Conservation (phyloP, 441 rosid species). For the Viola pubescens region DNA sequence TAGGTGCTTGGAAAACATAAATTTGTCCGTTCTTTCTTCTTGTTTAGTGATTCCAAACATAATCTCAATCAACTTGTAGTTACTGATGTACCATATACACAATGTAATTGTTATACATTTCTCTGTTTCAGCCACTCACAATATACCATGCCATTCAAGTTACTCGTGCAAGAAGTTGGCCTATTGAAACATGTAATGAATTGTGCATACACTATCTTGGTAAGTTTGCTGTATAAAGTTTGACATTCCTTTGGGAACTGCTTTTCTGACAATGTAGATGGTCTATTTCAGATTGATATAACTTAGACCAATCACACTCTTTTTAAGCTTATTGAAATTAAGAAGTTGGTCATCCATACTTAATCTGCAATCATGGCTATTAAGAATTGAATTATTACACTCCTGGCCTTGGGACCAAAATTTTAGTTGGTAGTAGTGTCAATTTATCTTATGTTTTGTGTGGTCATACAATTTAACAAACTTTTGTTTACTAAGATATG, state of each 20-base stretch:
- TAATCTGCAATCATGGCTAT: too few relatives aligned
- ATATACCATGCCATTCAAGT: slow-evolving; percentile 57
- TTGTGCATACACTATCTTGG: slow-evolving; percentile 83
- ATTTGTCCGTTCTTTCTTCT: background rate
- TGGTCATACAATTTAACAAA: too few relatives aligned
- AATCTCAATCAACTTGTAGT: slow-evolving; percentile 4
- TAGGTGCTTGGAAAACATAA: too few relatives aligned
- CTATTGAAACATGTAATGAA: slow-evolving; percentile 26
- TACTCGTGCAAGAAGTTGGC: slow-evolving; percentile 30
- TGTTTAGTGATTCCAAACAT: background rate
- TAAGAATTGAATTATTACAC: too few relatives aligned
- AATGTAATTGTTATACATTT: slow-evolving; percentile 7
- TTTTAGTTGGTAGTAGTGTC: too few relatives aligned
- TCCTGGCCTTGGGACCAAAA: background rate
- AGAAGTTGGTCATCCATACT: too few relatives aligned
- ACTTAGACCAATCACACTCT: background rate
- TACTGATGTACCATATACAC: slow-evolving; percentile 3
- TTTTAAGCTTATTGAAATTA: too few relatives aligned
- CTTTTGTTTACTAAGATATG: too few relatives aligned
- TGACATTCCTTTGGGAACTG: background rate
- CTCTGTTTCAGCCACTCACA: slow-evolving; percentile 66
- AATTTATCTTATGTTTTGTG: too few relatives aligned
- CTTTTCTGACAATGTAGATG: background rate
- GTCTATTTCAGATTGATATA: background rate
- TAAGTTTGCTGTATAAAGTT: slow-evolving; percentile 4